Evolutionary conservation across 148 eudicot species (phyloP).

Genomic region (Diospyros kaki): DNA sequence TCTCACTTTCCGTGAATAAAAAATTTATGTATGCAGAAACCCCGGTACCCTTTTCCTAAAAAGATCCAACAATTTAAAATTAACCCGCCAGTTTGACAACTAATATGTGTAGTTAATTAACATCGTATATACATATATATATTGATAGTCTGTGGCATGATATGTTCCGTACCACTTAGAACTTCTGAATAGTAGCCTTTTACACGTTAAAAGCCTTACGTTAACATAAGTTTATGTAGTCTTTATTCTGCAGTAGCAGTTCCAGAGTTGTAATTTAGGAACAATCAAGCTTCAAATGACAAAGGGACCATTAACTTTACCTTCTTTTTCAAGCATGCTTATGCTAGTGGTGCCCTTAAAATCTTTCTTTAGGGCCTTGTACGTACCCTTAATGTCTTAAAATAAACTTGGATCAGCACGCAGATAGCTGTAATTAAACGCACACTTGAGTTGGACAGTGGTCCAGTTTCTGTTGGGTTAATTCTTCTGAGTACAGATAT

Average conservation of each 20-base stretch:
- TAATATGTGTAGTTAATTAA: not conserved
- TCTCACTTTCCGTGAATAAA: too few relatives aligned
- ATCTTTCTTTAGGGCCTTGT: not conserved
- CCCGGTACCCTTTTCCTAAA: too few relatives aligned
- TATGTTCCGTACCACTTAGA: too few relatives aligned
- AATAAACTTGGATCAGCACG: not conserved
- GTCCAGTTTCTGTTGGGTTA: not conserved
- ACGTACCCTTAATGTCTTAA: conserved; percentile 4
- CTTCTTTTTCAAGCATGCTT: conserved; percentile 12
- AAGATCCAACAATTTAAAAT: too few relatives aligned
- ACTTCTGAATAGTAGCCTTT: too few relatives aligned
- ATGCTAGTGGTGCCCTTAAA: not conserved
- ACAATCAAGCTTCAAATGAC: not conserved
- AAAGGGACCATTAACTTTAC: conserved; percentile 13
- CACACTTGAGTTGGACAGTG: not conserved
- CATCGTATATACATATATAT: not conserved
- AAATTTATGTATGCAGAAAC: too few relatives aligned
- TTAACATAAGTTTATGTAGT: too few relatives aligned
- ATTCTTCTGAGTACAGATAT: too few relatives aligned
- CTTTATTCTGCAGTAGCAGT: too few relatives aligned
- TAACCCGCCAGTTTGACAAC: too few relatives aligned
- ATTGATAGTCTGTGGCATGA: not conserved
- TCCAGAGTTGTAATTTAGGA: not conserved
- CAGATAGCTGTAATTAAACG: not conserved
- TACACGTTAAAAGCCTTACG: too few relatives aligned